Evolutionary conservation across 805 yeast species (phyloP), one percentile per base, ranked within the genome.

Genomic region (Kodamaea hsintzibuensis): DNA sequence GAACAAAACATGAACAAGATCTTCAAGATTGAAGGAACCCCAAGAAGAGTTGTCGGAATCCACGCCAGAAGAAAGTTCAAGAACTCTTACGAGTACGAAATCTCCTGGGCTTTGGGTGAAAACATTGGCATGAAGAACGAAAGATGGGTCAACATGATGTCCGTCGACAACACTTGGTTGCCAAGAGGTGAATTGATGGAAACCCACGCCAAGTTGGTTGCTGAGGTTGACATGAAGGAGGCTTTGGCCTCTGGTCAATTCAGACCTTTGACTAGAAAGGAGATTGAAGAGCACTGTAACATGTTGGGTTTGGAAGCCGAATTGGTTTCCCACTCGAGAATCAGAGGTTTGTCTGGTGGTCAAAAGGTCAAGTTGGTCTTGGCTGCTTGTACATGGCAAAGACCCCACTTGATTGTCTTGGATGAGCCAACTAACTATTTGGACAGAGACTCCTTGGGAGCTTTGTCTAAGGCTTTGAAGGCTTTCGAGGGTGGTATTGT

Each of bases 351-450:
- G 73, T 95, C 99, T 68, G 99, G 99, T 88, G 99, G 99, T 84
- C 99, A 95, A 86, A 95, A 95, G 88, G 99, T 95, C 81, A 95
- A 95, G 84, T 89, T 95, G 77, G 99, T 95, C 72, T 83, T 95
- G 72, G 99, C 99, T 80, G 99, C 98, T 80, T 91, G 98, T 88
- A 92, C 98, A 58, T 95, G 99, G 99, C 98, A 93, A 85, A 93
- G 98, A 86, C 99, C 99, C 76, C 99, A 95, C 78, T 85, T 95
- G 83, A 92, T 95, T 70, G 99, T 95, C 68, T 89, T 95, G 79
- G 99, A 95, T 83, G 99, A 93, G 85, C 99, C 99, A 82, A 95
- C 99, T 72, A 93, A 93, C 83, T 95, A 93, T 82, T 84, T 93
- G 84, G 99, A 93, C 81, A 87, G 99, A 83, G 99, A 95, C 82